Conservation (phyloP, 2,329 filamentous ascomycete genomes). For the Alternaria sp. region DNA sequence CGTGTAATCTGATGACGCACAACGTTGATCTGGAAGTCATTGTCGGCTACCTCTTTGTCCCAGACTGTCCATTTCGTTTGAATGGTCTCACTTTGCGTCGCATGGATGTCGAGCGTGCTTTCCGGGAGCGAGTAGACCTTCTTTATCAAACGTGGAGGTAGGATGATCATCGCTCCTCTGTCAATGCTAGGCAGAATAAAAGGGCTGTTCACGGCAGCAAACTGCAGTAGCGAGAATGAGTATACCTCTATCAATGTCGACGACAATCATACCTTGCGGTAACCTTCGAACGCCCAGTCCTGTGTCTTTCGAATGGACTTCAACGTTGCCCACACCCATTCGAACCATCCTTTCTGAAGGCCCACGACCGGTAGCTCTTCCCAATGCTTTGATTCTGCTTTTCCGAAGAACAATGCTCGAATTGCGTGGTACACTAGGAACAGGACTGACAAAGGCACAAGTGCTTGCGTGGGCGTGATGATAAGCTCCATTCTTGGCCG, state of each 20-base stretch:
- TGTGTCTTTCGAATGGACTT: constrained; percentile 22
- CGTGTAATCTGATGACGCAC: constrained; percentile 26
- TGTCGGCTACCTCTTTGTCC: constrained; percentile 22
- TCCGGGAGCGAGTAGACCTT: constrained; percentile 24
- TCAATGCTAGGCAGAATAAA: constrained; percentile 27
- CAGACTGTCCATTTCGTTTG: constrained; percentile 29
- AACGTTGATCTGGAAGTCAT: constrained; percentile 29
- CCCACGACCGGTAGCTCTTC: constrained; percentile 19
- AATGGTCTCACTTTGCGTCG: constrained; percentile 24
- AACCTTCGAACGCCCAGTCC: constrained; percentile 26
- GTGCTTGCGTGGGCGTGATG: constrained; percentile 24
- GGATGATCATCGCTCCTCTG: constrained; percentile 25
- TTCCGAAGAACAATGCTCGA: constrained; percentile 16
- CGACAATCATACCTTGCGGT: constrained; percentile 19
- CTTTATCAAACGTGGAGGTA: constrained; percentile 25
- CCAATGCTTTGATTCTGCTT: constrained; percentile 23
- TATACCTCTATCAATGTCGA: neutral
- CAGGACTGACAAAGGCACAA: constrained; percentile 21
- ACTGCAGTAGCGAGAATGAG: constrained; percentile 12
- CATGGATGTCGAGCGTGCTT: constrained; percentile 21
- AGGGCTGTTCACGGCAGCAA: constrained; percentile 15
- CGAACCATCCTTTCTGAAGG: constrained; percentile 21
- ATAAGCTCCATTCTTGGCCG: constrained; percentile 19
- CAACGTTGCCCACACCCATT: constrained; percentile 21
- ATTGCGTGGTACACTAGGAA: constrained; percentile 21